phyloP scores from a whole-genome alignment of 148 eudicot genomes.

The Selenicereus undatus region DNA sequence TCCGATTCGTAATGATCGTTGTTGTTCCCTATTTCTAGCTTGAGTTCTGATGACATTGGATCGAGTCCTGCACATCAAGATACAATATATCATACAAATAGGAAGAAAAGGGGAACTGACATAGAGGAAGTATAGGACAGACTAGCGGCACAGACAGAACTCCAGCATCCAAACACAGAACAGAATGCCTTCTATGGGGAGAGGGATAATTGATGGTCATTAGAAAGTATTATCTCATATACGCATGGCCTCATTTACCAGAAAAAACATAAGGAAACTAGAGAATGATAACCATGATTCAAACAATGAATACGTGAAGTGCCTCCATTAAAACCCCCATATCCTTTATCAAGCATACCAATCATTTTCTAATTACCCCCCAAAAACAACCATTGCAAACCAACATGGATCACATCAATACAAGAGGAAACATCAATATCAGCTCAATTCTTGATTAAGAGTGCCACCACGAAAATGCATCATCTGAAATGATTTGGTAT shows the following conservation, averaged over 20 bases:
- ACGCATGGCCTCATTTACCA: too few relatives aligned
- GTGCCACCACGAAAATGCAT: background rate
- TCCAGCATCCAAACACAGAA: background rate
- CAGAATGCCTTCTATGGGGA: background rate
- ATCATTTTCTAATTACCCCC: background rate
- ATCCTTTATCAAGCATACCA: slow-evolving; percentile 1
- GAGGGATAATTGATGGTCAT: background rate
- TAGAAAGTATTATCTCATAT: too few relatives aligned
- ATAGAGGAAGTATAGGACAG: background rate
- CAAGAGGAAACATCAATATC: background rate
- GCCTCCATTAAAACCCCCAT: background rate
- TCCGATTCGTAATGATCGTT: slow-evolving; percentile 38
- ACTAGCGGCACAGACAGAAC: background rate
- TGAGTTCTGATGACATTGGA: slow-evolving; percentile 52
- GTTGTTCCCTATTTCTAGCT: slow-evolving; percentile 40
- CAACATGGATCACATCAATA: background rate
- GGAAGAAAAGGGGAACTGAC: slow-evolving; percentile 14
- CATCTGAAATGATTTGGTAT: background rate
- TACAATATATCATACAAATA: slow-evolving; percentile 8
- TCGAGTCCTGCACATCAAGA: slow-evolving; percentile 23
- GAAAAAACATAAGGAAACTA: background rate
- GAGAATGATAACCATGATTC: background rate
- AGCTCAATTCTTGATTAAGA: background rate
- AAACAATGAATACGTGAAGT: background rate
- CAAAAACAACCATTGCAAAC: background rate